A percentile compares a stretch with the other conserved stretches of the same genome.
phyloP scores from a whole-genome alignment of 495 filamentous ascomycete species.

The Aspergillus asperescens region DNA sequence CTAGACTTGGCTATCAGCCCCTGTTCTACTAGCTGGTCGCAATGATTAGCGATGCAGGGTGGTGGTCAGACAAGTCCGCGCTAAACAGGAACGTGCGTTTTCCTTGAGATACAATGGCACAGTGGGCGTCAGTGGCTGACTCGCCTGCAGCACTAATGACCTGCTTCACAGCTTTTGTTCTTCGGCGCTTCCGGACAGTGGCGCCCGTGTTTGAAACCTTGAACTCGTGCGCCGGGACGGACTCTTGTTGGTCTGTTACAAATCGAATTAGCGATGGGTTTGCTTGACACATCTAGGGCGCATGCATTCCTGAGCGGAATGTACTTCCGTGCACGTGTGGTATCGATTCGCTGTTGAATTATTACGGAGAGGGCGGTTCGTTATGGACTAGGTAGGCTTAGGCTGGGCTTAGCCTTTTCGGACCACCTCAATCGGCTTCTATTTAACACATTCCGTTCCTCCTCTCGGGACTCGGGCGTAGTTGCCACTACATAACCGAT shows the following conservation, averaged over 20 bases:
- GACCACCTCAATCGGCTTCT: no score
- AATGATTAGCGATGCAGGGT: neutral
- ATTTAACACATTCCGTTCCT: no score
- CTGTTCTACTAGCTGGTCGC: neutral
- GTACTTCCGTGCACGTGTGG: neutral
- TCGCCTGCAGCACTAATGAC: neutral
- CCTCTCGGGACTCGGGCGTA: no score
- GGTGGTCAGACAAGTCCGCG: neutral
- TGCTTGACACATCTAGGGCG: no score
- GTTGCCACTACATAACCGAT: no score
- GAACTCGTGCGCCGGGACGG: neutral
- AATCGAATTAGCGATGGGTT: no score
- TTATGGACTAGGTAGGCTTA: neutral
- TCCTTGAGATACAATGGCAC: neutral
- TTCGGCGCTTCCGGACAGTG: neutral
- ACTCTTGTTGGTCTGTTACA: no score
- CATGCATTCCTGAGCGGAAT: neutral
- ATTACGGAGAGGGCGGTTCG: neutral
- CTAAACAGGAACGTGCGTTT: neutral
- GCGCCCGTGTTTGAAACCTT: neutral
- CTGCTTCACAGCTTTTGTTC: neutral
- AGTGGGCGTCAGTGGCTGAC: conserved; percentile 1
- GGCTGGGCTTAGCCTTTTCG: no score
- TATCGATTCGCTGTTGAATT: neutral
- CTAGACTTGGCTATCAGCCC: conserved; percentile 5